Conservation (phyloP, 208 protist genomes). For the Leishmania gerbilli region DNA sequence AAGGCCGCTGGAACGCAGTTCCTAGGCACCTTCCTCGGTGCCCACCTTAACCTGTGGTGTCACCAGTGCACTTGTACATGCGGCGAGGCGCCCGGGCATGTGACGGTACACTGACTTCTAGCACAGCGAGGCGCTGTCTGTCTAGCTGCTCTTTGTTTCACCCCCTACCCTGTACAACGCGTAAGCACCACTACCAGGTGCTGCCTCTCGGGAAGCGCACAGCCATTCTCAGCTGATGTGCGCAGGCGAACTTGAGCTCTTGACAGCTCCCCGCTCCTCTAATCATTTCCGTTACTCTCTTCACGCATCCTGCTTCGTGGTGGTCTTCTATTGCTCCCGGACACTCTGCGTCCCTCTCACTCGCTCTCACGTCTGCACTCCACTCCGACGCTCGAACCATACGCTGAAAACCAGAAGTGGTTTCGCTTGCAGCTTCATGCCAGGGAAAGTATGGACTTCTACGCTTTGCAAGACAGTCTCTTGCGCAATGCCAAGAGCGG, state of each 20-base stretch:
- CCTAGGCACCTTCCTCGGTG: neutral
- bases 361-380: slow-evolving; percentile 2
- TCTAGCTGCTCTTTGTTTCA: neutral
- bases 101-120: neutral
- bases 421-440: neutral
- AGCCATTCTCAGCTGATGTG: neutral
- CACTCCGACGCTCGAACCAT: neutral
- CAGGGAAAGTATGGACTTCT: slow-evolving; percentile 64
- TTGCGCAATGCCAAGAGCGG: slow-evolving; percentile 18
- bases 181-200: neutral
- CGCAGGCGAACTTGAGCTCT: neutral
- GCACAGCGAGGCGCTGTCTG: neutral
- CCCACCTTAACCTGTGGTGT: neutral
- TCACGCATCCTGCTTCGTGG: neutral
- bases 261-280: neutral
- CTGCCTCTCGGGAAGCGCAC: neutral
- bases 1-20: neutral
- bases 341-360: neutral
- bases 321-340: slow-evolving; percentile 4
- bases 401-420: neutral
- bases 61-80: neutral
- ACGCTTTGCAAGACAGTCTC: slow-evolving; percentile 73
- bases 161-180: neutral
- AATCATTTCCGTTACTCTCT: neutral
- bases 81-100: neutral